A percentile compares a stretch with the other conserved stretches of the same genome.
Conservation (phyloP, 2,329 filamentous ascomycete genomes). For the Ilyonectria robusta region DNA sequence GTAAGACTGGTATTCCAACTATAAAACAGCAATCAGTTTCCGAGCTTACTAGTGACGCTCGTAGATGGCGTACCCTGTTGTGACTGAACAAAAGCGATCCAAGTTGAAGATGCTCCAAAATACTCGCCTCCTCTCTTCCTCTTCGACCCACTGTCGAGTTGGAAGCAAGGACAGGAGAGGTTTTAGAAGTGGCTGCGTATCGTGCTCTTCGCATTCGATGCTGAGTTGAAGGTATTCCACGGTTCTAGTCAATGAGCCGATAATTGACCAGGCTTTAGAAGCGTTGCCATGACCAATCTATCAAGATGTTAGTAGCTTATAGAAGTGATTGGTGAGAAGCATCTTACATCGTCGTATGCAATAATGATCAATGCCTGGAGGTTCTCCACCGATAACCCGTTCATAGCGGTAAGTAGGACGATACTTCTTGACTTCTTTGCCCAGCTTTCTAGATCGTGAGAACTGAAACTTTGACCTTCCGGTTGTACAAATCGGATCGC, state of each 20-base stretch:
- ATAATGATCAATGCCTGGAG: constrained; percentile 43
- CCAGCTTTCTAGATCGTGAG: constrained; percentile 28
- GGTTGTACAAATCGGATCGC: constrained; percentile 37
- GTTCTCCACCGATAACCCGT: constrained; percentile 41
- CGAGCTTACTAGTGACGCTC: background rate
- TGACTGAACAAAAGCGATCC: constrained; percentile 27
- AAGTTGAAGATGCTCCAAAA: constrained; percentile 29
- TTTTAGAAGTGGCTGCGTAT: constrained; percentile 20
- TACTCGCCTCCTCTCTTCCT: constrained; percentile 18
- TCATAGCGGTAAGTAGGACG: constrained; percentile 40
- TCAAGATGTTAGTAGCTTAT: accelerated
- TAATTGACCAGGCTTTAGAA: constrained; percentile 46
- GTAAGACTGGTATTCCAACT: constrained; percentile 28
- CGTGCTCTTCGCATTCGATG: constrained; percentile 41
- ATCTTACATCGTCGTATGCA: constrained; percentile 39
- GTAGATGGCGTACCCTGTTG: constrained; percentile 7
- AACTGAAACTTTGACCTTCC: background rate
- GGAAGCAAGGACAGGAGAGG: constrained; percentile 13
- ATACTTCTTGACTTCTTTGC: constrained; percentile 35
- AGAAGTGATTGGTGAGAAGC: too few species aligned
- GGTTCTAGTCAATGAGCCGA: constrained; percentile 47
- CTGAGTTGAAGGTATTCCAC: constrained; percentile 51
- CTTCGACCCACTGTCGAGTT: constrained; percentile 22
- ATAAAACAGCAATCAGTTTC: background rate
- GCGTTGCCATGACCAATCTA: constrained; percentile 35